phyloP scores from a whole-genome alignment of 805 yeast species.

The Wickerhamiella parazyma region DNA sequence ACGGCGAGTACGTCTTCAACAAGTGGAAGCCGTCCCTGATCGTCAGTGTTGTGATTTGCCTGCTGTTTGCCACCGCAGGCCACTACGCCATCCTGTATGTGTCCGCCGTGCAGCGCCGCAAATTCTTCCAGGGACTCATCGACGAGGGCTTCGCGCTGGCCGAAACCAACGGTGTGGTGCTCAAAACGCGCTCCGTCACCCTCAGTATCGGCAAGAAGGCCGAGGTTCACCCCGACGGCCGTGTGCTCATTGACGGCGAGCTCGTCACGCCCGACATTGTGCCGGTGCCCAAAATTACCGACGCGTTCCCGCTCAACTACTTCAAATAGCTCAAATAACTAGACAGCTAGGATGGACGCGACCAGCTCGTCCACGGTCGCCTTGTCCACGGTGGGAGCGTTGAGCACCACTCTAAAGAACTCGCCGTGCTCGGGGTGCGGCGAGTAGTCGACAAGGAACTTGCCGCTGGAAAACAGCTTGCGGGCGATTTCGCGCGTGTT shows the following conservation, averaged over 20 bases:
- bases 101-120: conserved; percentile 42
- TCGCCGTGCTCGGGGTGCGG: conserved; percentile 57
- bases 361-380: conserved; percentile 35
- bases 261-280: conserved; percentile 22
- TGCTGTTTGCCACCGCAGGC: conserved; percentile 36
- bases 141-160: conserved; percentile 25
- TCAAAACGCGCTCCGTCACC: conserved; percentile 20
- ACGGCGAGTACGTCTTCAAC: conserved; percentile 44
- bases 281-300: conserved; percentile 23
- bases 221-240: conserved; percentile 26
- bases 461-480: conserved; percentile 46
- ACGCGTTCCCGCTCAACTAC: conserved; percentile 21
- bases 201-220: conserved; percentile 23
- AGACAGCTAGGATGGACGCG: conserved; percentile 23
- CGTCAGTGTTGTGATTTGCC: conserved; percentile 34
- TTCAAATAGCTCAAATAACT: background rate
- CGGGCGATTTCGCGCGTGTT: conserved; percentile 50
- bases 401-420: conserved; percentile 73
- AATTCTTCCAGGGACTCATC: conserved; percentile 32
- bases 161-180: conserved; percentile 20
- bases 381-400: conserved; percentile 46
- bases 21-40: conserved; percentile 56
- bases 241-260: conserved; percentile 21
- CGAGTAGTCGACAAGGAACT: conserved; percentile 64
- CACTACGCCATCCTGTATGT: conserved; percentile 47